These are phyloP conservation scores for Kwoniella bestiolae DNA, from an alignment of 768 basidiomycete species.

Conservation along the genomic window DNA sequence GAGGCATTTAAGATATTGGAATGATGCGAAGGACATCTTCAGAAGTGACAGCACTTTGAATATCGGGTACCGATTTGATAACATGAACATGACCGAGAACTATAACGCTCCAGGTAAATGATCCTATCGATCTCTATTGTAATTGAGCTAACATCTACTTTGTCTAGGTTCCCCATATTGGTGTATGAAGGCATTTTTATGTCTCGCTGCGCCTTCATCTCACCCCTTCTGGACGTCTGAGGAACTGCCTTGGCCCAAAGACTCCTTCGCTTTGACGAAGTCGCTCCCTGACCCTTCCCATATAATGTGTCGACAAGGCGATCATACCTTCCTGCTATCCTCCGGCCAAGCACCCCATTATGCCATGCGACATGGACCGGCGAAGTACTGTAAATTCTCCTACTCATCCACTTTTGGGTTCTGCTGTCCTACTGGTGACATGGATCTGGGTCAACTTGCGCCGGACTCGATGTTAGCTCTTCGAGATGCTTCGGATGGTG, in stretches of 20 bases:
- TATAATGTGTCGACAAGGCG: conserved; percentile 65
- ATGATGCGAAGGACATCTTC: conserved; percentile 63
- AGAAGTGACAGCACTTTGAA: conserved; percentile 71
- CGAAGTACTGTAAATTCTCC: conserved; percentile 77
- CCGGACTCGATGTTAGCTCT: conserved; percentile 74
- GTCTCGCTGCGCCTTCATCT: conserved; percentile 67
- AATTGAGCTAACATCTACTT: conserved; percentile 1
- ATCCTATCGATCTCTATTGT: neutral
- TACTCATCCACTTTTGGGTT: conserved; percentile 80
- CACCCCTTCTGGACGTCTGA: conserved; percentile 74
- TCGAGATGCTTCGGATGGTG: conserved; percentile 63
- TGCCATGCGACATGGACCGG: conserved; percentile 74
- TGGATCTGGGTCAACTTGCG: conserved; percentile 71
- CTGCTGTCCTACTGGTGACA: conserved; percentile 70
- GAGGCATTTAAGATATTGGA: conserved; percentile 74
- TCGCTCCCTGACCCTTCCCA: conserved; percentile 69
- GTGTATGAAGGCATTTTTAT: conserved; percentile 77
- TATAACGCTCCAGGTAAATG: conserved; percentile 64
- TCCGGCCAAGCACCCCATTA: conserved; percentile 81
- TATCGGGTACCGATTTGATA: conserved; percentile 72
- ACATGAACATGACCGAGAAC: conserved; percentile 73
- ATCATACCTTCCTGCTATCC: conserved; percentile 73
- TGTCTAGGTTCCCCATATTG: conserved; percentile 76
- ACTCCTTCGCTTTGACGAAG: conserved; percentile 62
- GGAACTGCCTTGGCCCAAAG: conserved; percentile 70